A percentile compares a stretch with the other conserved stretches of the same genome.
Conservation (phyloP, 2,329 filamentous ascomycete species). For the Cryphonectria radicalis region DNA sequence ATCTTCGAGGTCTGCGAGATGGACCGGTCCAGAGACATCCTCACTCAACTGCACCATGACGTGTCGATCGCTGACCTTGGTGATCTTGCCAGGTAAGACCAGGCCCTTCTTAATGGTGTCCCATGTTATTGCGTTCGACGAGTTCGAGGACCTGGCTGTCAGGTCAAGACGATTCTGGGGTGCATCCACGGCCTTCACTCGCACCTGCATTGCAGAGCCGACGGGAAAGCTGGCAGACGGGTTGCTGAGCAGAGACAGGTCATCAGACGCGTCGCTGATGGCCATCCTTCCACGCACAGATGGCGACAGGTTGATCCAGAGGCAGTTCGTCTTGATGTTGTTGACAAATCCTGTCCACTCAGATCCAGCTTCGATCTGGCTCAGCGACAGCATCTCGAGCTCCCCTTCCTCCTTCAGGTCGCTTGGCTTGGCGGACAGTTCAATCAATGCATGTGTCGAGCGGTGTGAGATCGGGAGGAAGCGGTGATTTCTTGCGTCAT, state of each 20-base stretch:
- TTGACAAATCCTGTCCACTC: slow-evolving; percentile 86
- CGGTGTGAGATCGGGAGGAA: slow-evolving; percentile 92
- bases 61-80: slow-evolving; percentile 82
- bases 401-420: slow-evolving; percentile 55
- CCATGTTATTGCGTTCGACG: slow-evolving; percentile 65
- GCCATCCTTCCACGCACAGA: slow-evolving; percentile 84
- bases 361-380: slow-evolving; percentile 73
- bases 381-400: slow-evolving; percentile 64
- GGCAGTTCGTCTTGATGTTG: slow-evolving; percentile 76
- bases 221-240: slow-evolving; percentile 81
- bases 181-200: slow-evolving; percentile 74
- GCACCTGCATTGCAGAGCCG: slow-evolving; percentile 84
- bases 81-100: slow-evolving; percentile 81
- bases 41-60: slow-evolving; percentile 87
- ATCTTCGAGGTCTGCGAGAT: slow-evolving; percentile 82
- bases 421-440: slow-evolving; percentile 80
- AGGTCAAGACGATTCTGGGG: slow-evolving; percentile 80
- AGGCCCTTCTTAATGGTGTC: slow-evolving; percentile 76
- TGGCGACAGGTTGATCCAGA: slow-evolving; percentile 92
- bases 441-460: slow-evolving; percentile 79
- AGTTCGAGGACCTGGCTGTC: slow-evolving; percentile 69
- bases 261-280: slow-evolving; percentile 83
- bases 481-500: slow-evolving; percentile 86
- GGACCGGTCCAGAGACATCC: slow-evolving; percentile 75
- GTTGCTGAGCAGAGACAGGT: slow-evolving; percentile 77